phyloP scores from a whole-genome alignment of 306 rosid genomes.

The Neltuma alba region DNA sequence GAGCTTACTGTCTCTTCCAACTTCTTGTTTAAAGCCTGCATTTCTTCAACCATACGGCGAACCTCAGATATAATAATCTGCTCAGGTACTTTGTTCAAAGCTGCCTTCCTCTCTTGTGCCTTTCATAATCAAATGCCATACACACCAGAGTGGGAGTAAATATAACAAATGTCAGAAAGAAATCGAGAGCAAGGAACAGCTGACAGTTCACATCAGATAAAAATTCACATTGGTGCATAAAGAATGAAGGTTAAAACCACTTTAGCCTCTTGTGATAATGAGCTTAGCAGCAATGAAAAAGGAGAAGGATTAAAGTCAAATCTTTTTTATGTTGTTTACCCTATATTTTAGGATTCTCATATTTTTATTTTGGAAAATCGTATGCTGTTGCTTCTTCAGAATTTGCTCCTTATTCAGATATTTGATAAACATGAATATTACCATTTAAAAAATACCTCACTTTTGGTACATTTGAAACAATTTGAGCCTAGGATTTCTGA shows the following conservation, averaged over 20 bases:
- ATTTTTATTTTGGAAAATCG: background rate
- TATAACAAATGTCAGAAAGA: constrained; percentile 17
- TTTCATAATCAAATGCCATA: constrained; percentile 37
- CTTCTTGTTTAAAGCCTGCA: constrained; percentile 79
- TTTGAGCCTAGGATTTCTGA: constrained; percentile 1
- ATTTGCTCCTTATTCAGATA: constrained; percentile 12
- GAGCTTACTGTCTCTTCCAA: constrained; percentile 83
- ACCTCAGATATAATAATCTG: constrained; percentile 77
- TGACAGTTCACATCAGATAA: background rate
- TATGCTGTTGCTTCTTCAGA: background rate
- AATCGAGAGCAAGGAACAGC: constrained; percentile 3
- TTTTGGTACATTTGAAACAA: constrained; percentile 9
- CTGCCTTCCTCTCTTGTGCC: constrained; percentile 77
- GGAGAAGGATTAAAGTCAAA: constrained; percentile 5
- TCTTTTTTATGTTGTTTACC: constrained; percentile 22
- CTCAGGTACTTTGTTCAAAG: constrained; percentile 79
- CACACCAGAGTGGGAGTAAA: constrained; percentile 32
- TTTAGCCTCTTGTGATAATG: constrained; percentile 7
- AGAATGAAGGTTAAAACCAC: constrained; percentile 2
- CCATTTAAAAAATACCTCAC: background rate
- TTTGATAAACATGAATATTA: constrained; percentile 1
- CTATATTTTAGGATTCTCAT: background rate
- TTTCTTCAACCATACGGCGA: constrained; percentile 93
- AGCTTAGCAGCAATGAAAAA: constrained; percentile 16
- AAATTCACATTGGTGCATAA: background rate